phyloP scores from a whole-genome alignment of 164 flowering plant genomes.

The Warburgia ugandensis region DNA sequence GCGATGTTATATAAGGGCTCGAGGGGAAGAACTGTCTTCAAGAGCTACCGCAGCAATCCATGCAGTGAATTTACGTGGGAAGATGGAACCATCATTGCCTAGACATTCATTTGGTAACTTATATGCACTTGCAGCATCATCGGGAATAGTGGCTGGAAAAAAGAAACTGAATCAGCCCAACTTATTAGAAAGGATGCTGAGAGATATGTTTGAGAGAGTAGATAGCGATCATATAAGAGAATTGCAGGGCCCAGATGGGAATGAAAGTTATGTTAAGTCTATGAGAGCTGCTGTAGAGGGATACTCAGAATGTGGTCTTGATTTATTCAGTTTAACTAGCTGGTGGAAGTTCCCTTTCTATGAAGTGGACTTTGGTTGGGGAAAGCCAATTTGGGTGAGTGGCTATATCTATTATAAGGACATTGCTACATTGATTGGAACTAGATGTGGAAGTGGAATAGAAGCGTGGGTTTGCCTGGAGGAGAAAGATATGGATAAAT shows the following conservation, averaged over 20 bases:
- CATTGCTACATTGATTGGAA: not conserved
- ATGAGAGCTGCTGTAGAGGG: too few species aligned
- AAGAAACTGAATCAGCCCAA: not conserved
- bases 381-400: slow-evolving; percentile 1
- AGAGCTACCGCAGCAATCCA: too few species aligned
- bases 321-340: not conserved
- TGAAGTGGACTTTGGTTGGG: too few species aligned
- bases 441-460: not conserved
- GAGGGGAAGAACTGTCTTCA: not conserved
- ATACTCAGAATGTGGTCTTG: too few species aligned
- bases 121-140: not conserved
- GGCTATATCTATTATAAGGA: not conserved
- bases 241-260: not conserved
- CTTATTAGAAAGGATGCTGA: not conserved
- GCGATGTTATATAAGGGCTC: slow-evolving; percentile 9
- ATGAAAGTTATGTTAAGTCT: too few species aligned
- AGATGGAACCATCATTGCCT: slow-evolving; percentile 16
- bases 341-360: slow-evolving; percentile 1
- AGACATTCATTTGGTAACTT: slow-evolving; percentile 17
- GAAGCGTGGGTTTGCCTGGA: slow-evolving; percentile 4
- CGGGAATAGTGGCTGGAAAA: not conserved
- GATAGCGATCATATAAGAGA: not conserved
- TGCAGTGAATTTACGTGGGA: too few species aligned
- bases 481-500: not conserved
- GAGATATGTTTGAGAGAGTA: not conserved